phyloP scores from a whole-genome alignment of 306 rosid genomes.

The Prinsepia uniflora region DNA sequence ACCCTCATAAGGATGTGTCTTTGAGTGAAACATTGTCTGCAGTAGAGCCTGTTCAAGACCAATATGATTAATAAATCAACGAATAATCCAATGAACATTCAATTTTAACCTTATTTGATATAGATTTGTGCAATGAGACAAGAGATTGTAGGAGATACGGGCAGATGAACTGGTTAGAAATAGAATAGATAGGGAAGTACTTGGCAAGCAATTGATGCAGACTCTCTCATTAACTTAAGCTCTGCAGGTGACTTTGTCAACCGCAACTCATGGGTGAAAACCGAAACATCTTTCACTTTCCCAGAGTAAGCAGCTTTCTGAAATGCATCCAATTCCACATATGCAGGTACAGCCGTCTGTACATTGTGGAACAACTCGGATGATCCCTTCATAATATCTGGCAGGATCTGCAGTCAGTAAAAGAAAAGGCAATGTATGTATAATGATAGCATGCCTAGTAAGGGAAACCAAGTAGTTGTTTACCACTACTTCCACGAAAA shows the following conservation, averaged over 20 bases:
- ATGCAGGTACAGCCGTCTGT: conserved; percentile 61
- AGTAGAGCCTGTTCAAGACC: conserved; percentile 67
- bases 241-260: conserved; percentile 89
- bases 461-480: not conserved
- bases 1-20: conserved; percentile 59
- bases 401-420: conserved; percentile 76
- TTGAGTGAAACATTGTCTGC: conserved; percentile 86
- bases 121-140: not conserved
- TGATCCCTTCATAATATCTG: conserved; percentile 61
- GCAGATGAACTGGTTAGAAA: not conserved
- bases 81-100: not conserved
- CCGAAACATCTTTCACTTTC: conserved; percentile 52
- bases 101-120: not conserved
- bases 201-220: conserved; percentile 94
- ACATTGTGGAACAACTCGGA: conserved; percentile 69
- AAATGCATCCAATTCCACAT: conserved; percentile 62
- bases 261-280: conserved; percentile 63
- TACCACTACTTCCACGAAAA: not conserved
- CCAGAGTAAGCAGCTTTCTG: conserved; percentile 45
- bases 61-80: conserved; percentile 4
- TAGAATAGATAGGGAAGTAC: conserved; percentile 34
- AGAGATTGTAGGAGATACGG: not conserved
- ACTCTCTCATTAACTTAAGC: conserved; percentile 77
- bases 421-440: conserved; percentile 13
- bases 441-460: conserved; percentile 5